Evolutionary conservation across 495 filamentous ascomycete species (phyloP).

Genomic region (Letharia columbiana): DNA sequence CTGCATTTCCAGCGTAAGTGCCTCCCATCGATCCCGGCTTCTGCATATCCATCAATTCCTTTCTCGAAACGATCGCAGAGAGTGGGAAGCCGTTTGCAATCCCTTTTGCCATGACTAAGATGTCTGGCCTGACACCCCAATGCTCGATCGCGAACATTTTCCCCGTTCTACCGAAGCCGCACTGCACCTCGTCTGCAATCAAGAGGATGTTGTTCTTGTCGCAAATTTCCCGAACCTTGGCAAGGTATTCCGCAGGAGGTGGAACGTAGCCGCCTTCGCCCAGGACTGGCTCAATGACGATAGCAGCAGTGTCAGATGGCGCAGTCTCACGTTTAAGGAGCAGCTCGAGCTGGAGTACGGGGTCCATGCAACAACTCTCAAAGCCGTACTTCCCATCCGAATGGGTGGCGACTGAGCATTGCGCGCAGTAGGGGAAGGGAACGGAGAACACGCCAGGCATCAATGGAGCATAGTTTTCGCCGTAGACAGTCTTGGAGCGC

Average conservation of each 20-base stretch:
- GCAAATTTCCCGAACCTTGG: constrained; percentile 33
- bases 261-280: constrained; percentile 33
- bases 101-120: constrained; percentile 20
- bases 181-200: constrained; percentile 36
- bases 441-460: constrained; percentile 26
- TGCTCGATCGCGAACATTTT: constrained; percentile 23
- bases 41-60: constrained; percentile 23
- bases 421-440: constrained; percentile 18
- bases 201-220: constrained; percentile 36
- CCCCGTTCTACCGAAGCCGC: constrained; percentile 18
- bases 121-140: constrained; percentile 20
- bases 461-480: constrained; percentile 24
- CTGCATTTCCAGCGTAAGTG: constrained; percentile 21
- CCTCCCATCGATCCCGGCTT: constrained; percentile 22
- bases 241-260: constrained; percentile 34
- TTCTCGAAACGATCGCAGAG: constrained; percentile 17
- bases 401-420: constrained; percentile 12
- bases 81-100: constrained; percentile 22
- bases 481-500: constrained; percentile 24
- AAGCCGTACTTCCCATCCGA: constrained; percentile 18
- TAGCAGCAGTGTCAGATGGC: constrained; percentile 19
- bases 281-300: constrained; percentile 22
- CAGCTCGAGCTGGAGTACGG: constrained; percentile 18
- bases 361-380: constrained; percentile 25
- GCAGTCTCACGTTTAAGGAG: constrained; percentile 19